phyloP scores from a whole-genome alignment of 208 protist species.

The Kentomonas sorsogonicus region DNA sequence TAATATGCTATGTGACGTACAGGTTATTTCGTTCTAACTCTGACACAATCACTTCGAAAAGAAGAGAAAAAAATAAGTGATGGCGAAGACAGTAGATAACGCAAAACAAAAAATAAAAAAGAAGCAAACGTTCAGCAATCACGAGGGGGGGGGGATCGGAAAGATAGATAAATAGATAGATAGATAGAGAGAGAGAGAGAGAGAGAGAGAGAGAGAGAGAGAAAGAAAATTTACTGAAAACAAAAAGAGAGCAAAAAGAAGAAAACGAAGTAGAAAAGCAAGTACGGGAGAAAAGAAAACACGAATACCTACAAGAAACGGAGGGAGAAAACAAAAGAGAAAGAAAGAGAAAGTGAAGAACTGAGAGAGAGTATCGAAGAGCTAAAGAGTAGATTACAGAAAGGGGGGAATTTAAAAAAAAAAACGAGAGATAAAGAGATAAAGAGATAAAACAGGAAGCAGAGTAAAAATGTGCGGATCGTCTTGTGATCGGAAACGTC shows the following conservation, averaged over 20 bases:
- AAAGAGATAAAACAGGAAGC: conserved; percentile 13
- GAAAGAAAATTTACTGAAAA: neutral
- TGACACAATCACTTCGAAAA: neutral
- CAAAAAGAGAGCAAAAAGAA: conserved; percentile 6
- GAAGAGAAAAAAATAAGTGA: conserved; percentile 2
- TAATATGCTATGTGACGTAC: conserved; percentile 1
- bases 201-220: neutral
- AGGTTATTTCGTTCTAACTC: no score
- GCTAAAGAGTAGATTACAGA: neutral
- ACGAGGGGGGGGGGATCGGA: neutral
- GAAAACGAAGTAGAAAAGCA: neutral
- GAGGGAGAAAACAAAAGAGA: neutral
- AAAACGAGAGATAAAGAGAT: conserved; percentile 2
- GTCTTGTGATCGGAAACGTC: neutral
- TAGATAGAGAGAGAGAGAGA: neutral
- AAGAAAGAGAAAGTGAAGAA: neutral
- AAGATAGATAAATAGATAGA: neutral
- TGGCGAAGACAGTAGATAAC: neutral
- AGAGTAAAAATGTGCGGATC: neutral
- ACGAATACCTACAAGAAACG: neutral
- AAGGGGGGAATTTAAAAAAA: neutral
- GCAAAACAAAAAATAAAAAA: conserved; percentile 3
- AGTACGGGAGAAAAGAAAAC: neutral
- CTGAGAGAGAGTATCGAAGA: neutral
- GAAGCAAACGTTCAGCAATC: neutral